Evolutionary conservation across 2,329 filamentous ascomycete genomes (phyloP).

Genomic region (Aphanocladium album): DNA sequence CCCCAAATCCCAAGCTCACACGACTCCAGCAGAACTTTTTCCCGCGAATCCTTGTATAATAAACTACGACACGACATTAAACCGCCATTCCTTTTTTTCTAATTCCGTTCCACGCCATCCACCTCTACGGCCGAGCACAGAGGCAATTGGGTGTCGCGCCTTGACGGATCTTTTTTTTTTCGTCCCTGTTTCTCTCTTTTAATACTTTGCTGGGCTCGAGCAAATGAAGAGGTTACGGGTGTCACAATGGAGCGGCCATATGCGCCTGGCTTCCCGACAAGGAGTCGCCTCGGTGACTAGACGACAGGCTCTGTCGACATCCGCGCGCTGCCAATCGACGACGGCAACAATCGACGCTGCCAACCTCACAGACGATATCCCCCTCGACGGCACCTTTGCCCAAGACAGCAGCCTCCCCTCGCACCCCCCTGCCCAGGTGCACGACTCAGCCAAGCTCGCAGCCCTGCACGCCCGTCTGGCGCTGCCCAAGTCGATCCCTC

Average conservation of each 20-base stretch:
- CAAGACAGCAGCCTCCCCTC: constrained; percentile 53
- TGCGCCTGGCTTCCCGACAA: constrained; percentile 31
- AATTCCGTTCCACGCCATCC: background rate
- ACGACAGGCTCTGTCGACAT: constrained; percentile 20
- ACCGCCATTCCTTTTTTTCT: background rate
- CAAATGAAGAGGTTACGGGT: constrained; percentile 40
- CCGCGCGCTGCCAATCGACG: constrained; percentile 30
- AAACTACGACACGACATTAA: background rate
- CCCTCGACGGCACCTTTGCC: constrained; percentile 16
- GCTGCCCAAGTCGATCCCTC: constrained; percentile 73
- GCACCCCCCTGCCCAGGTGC: constrained; percentile 62
- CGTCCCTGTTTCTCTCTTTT: background rate
- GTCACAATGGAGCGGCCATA: constrained; percentile 36
- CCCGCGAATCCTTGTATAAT: constrained; percentile 16
- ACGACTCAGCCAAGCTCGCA: constrained; percentile 78
- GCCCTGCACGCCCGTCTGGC: constrained; percentile 86
- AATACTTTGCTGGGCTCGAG: constrained; percentile 2
- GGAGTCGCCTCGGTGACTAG: constrained; percentile 20
- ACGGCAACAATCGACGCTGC: constrained; percentile 19
- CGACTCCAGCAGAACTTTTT: constrained; percentile 35
- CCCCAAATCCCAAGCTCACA: constrained; percentile 24
- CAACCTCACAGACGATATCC: constrained; percentile 19
- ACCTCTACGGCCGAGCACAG: background rate
- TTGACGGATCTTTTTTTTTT: background rate
- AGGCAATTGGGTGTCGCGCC: background rate